Conservation (phyloP, 495 filamentous ascomycete genomes). For the Margaritispora aquatica region DNA sequence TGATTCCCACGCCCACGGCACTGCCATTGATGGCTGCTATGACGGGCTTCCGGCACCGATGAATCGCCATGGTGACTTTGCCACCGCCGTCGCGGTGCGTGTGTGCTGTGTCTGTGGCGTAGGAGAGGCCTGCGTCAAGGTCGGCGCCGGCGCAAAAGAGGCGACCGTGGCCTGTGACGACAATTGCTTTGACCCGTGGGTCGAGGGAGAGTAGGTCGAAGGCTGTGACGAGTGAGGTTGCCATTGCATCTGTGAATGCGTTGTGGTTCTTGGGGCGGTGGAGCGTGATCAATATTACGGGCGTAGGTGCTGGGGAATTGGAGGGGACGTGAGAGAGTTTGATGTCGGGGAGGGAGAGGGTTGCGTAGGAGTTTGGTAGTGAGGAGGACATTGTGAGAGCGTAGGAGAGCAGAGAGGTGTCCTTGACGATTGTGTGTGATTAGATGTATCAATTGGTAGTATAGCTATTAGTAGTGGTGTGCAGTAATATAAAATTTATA, state of each 20-base stretch:
- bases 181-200: constrained; percentile 48
- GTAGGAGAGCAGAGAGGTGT: not conserved
- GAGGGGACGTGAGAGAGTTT: constrained; percentile 46
- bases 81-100: constrained; percentile 42
- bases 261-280: constrained; percentile 54
- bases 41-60: constrained; percentile 56
- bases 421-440: not conserved
- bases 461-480: not conserved
- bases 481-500: no score
- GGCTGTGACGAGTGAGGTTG: constrained; percentile 44
- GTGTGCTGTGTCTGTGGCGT: constrained; percentile 6
- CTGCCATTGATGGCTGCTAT: constrained; percentile 60
- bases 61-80: constrained; percentile 50
- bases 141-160: constrained; percentile 65
- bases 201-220: constrained; percentile 50
- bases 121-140: constrained; percentile 39
- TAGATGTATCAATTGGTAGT: not conserved
- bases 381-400: constrained; percentile 12
- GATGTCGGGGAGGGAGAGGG: constrained; percentile 33
- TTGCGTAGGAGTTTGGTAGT: constrained; percentile 30
- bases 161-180: constrained; percentile 48
- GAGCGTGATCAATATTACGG: constrained; percentile 49
- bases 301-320: constrained; percentile 41
- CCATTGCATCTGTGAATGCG: constrained; percentile 55
- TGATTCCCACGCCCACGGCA: constrained; percentile 62